Conservation (phyloP, 208 protist species). For the Crithidia expoeki region DNA sequence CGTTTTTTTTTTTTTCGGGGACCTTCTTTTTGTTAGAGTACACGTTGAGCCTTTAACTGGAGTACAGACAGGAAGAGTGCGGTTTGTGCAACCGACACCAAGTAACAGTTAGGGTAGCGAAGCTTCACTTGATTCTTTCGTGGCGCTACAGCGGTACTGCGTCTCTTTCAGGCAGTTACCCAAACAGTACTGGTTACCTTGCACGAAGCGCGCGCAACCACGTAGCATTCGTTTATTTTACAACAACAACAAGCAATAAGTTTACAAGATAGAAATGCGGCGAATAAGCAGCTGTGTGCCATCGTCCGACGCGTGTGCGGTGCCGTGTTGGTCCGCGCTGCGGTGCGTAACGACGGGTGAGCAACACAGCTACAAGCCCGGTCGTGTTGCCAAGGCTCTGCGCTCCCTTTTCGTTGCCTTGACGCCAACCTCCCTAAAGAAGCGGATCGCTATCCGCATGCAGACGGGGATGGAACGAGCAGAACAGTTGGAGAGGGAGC, state of each 20-base stretch:
- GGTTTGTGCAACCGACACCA: no score
- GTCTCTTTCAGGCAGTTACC: no score
- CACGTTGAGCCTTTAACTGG: no score
- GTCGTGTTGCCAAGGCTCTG: slow-evolving; percentile 40
- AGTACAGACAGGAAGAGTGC: no score
- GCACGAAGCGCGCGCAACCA: neutral
- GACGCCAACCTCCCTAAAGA: slow-evolving; percentile 36
- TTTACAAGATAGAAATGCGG: slow-evolving; percentile 1
- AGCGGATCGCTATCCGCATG: slow-evolving; percentile 53
- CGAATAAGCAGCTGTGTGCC: neutral
- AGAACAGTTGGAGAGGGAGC: slow-evolving; percentile 62
- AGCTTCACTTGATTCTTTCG: no score
- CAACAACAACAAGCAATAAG: neutral
- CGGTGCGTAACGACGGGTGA: slow-evolving; percentile 56
- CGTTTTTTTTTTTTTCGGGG: no score
- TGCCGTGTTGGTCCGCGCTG: slow-evolving; percentile 14
- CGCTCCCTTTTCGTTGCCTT: slow-evolving; percentile 52
- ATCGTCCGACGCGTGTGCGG: neutral
- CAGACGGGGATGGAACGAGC: slow-evolving; percentile 65
- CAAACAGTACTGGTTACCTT: no score
- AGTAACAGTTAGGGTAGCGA: no score
- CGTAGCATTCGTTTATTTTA: no score
- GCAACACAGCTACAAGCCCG: slow-evolving; percentile 74
- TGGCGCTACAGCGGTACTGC: no score
- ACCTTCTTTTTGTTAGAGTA: no score